Conservation (phyloP, 176 grass and related monocot species). For the Thalia dealbata region DNA sequence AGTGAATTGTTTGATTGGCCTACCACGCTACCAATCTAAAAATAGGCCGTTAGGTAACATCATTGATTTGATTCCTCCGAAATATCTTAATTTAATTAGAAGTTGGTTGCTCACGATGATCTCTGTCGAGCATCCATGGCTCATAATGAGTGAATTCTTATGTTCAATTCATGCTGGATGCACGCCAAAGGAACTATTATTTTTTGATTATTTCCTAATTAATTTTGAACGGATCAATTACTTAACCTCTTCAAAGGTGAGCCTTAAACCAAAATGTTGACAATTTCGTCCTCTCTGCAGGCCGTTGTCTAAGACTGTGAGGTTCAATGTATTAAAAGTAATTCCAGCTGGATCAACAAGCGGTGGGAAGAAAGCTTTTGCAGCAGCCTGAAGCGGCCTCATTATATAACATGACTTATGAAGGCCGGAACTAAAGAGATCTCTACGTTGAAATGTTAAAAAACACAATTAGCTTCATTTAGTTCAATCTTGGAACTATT, state of each 20-base stretch:
- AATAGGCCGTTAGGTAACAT: too few relatives aligned
- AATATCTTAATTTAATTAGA: too few relatives aligned
- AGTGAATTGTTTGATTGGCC: too few relatives aligned
- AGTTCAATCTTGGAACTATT: not conserved
- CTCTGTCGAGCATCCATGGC: too few relatives aligned
- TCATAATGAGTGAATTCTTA: too few relatives aligned
- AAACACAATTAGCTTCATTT: not conserved
- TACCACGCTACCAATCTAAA: too few relatives aligned
- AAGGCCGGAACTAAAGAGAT: not conserved
- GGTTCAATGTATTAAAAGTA: not conserved
- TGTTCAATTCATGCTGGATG: too few relatives aligned
- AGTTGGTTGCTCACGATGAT: too few relatives aligned
- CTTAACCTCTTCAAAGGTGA: too few relatives aligned
- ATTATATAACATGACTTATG: not conserved
- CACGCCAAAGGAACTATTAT: too few relatives aligned
- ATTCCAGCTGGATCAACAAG: constrained; percentile 1
- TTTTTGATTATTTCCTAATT: not conserved
- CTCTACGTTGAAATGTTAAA: not conserved
- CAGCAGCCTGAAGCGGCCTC: not conserved
- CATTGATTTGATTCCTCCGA: too few relatives aligned
- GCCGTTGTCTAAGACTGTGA: not conserved
- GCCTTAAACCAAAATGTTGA: too few relatives aligned
- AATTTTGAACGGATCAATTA: not conserved
- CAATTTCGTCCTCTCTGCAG: not conserved
- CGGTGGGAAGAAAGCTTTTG: constrained; percentile 3